Conservation (phyloP, 176 grass and related monocot species). For the Bonia amplexicaulis region DNA sequence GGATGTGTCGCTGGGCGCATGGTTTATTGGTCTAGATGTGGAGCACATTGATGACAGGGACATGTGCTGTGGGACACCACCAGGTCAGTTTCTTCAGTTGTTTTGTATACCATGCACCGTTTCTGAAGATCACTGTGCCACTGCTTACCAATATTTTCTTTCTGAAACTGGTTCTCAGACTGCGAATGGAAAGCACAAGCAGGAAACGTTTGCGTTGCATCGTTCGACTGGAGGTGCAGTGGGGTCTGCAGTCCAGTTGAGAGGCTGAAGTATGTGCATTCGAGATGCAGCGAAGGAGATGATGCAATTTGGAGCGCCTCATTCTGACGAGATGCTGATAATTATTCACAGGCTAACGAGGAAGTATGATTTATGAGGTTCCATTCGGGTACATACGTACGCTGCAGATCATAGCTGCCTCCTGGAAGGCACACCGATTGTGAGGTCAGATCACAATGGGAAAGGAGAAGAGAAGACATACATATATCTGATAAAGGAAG, state of each 20-base stretch:
- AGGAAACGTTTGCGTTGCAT: conserved; percentile 72
- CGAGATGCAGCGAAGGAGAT: conserved; percentile 74
- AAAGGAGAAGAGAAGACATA: background rate
- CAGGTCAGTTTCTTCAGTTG: conserved; percentile 44
- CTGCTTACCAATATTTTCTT: background rate
- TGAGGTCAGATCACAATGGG: background rate
- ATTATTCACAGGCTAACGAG: background rate
- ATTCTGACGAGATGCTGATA: conserved; percentile 43
- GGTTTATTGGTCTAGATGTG: conserved; percentile 92
- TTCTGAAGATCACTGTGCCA: background rate
- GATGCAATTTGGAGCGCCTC: conserved; percentile 70
- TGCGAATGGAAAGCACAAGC: conserved; percentile 89
- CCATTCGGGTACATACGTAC: background rate
- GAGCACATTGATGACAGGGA: conserved; percentile 81
- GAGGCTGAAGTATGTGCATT: conserved; percentile 70
- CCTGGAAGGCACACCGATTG: background rate
- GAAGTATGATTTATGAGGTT: background rate
- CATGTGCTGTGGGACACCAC: conserved; percentile 87
- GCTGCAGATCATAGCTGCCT: conserved; percentile 13
- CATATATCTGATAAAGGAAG: conserved; percentile 5
- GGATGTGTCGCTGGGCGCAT: conserved; percentile 75
- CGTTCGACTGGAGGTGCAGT: conserved; percentile 92
- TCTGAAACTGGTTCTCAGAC: conserved; percentile 42
- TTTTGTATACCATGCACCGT: background rate
- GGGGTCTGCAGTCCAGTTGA: conserved; percentile 93